phyloP scores from a whole-genome alignment of 108 stramenopile genomes.

The Conticribra guillardii region DNA sequence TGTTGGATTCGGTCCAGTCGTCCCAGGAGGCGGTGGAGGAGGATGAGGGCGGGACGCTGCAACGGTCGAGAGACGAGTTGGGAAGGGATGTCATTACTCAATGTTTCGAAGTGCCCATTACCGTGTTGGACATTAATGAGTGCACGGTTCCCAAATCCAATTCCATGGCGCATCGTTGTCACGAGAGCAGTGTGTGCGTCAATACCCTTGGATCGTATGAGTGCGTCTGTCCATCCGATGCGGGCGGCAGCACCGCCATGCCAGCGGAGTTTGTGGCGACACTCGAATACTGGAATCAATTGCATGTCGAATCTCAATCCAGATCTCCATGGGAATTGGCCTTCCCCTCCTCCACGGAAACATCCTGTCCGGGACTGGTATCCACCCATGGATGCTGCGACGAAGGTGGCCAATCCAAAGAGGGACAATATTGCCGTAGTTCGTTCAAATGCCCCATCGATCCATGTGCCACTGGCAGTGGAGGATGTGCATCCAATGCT shows the following conservation, averaged over 20 bases:
- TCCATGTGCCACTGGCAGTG: constrained; percentile 40
- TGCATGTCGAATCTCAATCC: constrained; percentile 3
- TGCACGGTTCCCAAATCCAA: constrained; percentile 71
- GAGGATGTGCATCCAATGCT: constrained; percentile 62
- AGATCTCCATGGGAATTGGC: constrained; percentile 77
- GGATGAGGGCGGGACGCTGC: constrained; percentile 4
- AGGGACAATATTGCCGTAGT: constrained; percentile 62
- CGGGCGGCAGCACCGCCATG: background rate
- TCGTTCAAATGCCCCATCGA: constrained; percentile 73
- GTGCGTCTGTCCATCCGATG: constrained; percentile 76
- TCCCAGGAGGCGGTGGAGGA: background rate
- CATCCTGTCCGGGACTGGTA: constrained; percentile 57
- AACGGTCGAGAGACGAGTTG: constrained; percentile 26
- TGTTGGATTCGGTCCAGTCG: constrained; percentile 38
- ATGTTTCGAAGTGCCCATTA: constrained; percentile 89
- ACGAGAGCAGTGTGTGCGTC: constrained; percentile 68
- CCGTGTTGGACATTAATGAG: constrained; percentile 89
- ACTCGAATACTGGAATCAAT: constrained; percentile 43
- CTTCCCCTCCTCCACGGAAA: constrained; percentile 36
- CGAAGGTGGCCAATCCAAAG: constrained; percentile 46
- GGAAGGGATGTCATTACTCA: constrained; percentile 60
- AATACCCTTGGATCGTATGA: constrained; percentile 93
- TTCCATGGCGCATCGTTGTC: constrained; percentile 82
- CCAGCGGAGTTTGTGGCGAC: background rate
- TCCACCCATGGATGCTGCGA: constrained; percentile 72